These are phyloP conservation scores for Lathyrus sativus DNA, from an alignment of 306 rosid species.

Conservation along the genomic window DNA sequence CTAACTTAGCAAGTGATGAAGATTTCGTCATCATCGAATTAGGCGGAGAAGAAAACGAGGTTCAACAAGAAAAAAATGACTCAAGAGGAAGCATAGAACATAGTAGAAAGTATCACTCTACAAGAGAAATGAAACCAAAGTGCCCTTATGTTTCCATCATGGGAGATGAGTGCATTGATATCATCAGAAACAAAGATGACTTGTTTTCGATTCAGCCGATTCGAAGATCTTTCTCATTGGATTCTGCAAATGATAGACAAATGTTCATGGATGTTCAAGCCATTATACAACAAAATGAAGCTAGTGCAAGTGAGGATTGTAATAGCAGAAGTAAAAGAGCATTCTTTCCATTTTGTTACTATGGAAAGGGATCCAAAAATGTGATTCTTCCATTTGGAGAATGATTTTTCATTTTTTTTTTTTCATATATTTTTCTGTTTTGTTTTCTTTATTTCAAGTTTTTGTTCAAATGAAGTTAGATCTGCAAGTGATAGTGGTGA, in stretches of 20 bases:
- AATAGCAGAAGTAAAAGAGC: slow-evolving; percentile 52
- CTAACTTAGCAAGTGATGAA: slow-evolving; percentile 61
- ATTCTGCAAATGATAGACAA: slow-evolving; percentile 66
- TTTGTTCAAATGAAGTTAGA: slow-evolving; percentile 34
- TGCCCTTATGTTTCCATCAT: slow-evolving; percentile 60
- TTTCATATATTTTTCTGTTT: background rate
- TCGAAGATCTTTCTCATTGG: slow-evolving; percentile 80
- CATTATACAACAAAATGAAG: slow-evolving; percentile 45
- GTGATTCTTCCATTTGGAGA: slow-evolving; percentile 61
- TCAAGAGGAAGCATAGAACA: slow-evolving; percentile 39
- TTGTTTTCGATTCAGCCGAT: slow-evolving; percentile 59
- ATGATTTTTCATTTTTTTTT: background rate
- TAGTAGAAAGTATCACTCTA: slow-evolving; percentile 37
- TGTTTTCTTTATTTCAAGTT: slow-evolving; percentile 21
- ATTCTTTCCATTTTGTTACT: slow-evolving; percentile 67
- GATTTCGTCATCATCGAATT: slow-evolving; percentile 77
- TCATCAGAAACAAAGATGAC: slow-evolving; percentile 57
- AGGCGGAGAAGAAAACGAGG: slow-evolving; percentile 48
- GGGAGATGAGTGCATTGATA: slow-evolving; percentile 79
- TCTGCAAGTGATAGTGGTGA: slow-evolving; percentile 30
- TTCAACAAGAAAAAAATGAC: slow-evolving; percentile 45
- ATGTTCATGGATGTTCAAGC: slow-evolving; percentile 53
- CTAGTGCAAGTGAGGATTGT: slow-evolving; percentile 54
- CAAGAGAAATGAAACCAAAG: slow-evolving; percentile 47
- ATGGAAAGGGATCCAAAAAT: slow-evolving; percentile 56